A percentile compares a stretch with the other conserved stretches of the same genome.
Conservation (phyloP, 495 filamentous ascomycete genomes). For the Daldinia concentrica region DNA sequence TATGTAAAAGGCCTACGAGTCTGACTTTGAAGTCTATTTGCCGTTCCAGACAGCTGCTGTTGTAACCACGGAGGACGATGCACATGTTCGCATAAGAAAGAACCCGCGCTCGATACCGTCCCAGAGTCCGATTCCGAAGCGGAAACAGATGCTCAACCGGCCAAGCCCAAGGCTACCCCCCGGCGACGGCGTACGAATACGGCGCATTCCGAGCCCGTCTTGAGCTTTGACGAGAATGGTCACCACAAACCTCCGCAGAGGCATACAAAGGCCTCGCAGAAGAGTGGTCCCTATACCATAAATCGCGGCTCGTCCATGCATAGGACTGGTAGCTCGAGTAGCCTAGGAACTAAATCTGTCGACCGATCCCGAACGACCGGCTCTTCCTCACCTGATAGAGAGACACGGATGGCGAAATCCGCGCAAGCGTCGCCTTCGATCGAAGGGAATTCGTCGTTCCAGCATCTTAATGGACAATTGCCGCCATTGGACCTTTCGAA, state of each 20-base stretch:
- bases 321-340: conserved; percentile 58
- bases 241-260: conserved; percentile 94
- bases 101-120: conserved; percentile 76
- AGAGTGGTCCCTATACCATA: conserved; percentile 85
- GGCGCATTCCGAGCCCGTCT: conserved; percentile 79
- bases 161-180: conserved; percentile 64
- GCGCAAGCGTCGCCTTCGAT: conserved; percentile 77
- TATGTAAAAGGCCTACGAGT: conserved; percentile 40
- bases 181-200: conserved; percentile 75
- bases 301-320: conserved; percentile 77
- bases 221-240: conserved; percentile 90
- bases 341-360: conserved; percentile 71
- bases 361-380: conserved; percentile 61
- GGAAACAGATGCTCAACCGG: conserved; percentile 49
- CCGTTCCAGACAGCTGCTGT: conserved; percentile 76
- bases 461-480: conserved; percentile 69
- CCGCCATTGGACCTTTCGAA: conserved; percentile 70
- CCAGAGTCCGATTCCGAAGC: conserved; percentile 69
- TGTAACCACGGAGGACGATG: conserved; percentile 93
- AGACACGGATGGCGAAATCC: conserved; percentile 68
- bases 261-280: conserved; percentile 85
- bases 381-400: conserved; percentile 58
- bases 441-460: conserved; percentile 60
- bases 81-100: conserved; percentile 92
- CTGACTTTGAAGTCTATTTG: conserved; percentile 56